Evolutionary conservation across 805 yeast species (phyloP).

Genomic region (Starmera caribaea): DNA sequence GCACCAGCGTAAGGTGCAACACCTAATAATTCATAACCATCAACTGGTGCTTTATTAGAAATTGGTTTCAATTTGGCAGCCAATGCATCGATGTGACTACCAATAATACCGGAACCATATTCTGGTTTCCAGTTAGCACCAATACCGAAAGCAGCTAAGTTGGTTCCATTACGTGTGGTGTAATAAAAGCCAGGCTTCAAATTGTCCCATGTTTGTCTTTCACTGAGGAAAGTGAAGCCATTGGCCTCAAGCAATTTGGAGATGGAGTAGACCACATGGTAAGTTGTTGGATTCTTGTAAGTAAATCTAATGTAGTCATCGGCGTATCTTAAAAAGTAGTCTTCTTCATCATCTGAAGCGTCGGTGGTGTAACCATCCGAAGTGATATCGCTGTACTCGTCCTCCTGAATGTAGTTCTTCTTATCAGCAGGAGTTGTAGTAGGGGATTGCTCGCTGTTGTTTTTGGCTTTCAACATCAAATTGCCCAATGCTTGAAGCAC

Average conservation of each 20-base stretch:
- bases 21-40: slow-evolving; percentile 71
- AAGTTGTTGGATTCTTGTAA: slow-evolving; percentile 63
- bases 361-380: neutral
- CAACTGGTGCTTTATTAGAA: slow-evolving; percentile 48
- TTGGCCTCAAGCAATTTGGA: slow-evolving; percentile 36
- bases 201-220: slow-evolving; percentile 35
- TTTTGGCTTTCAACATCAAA: too few relatives aligned
- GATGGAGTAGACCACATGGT: slow-evolving; percentile 54
- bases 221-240: slow-evolving; percentile 61
- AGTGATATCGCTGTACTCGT: neutral
- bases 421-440: too few relatives aligned
- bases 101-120: slow-evolving; percentile 60
- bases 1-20: slow-evolving; percentile 82
- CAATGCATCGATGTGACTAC: slow-evolving; percentile 69
- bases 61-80: slow-evolving; percentile 64
- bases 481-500: too few relatives aligned
- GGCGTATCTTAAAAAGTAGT: slow-evolving; percentile 22
- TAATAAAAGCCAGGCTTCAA: slow-evolving; percentile 45
- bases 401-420: neutral
- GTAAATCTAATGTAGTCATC: slow-evolving; percentile 64
- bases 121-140: slow-evolving; percentile 60
- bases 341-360: slow-evolving; percentile 1
- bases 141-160: slow-evolving; percentile 58
- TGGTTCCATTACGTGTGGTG: slow-evolving; percentile 60
- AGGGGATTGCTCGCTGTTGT: too few relatives aligned